Percentiles rank a stretch among this genome's conserved stretches.
These are phyloP conservation scores for Penicillium sp. DNA, from an alignment of 2,329 filamentous ascomycete species.

Conservation along the genomic window DNA sequence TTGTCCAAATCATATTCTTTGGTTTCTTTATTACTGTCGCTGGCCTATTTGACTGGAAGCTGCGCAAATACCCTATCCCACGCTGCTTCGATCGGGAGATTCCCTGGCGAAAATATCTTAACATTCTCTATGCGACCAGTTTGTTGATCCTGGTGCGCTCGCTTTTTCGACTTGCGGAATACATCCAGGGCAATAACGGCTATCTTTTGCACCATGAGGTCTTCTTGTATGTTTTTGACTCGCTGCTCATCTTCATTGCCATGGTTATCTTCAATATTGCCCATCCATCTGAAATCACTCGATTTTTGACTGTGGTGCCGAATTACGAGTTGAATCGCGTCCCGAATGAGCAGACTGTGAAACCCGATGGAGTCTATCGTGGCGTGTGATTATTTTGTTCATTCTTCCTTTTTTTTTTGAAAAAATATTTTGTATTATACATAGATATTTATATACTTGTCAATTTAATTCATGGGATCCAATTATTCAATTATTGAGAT, in stretches of 20 bases:
- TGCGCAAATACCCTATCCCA: background rate
- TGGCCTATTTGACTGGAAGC: constrained; percentile 1
- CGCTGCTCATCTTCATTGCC: background rate
- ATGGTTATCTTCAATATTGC: background rate
- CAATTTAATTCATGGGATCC: background rate
- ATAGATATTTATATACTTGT: background rate
- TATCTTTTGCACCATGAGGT: background rate
- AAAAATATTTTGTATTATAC: background rate
- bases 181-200: background rate
- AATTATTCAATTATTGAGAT: background rate
- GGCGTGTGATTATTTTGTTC: background rate
- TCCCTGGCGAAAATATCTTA: background rate
- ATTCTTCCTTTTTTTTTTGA: background rate
- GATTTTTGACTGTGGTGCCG: background rate
- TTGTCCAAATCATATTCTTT: constrained; percentile 2
- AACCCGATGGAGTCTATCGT: background rate
- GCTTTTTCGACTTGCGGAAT: background rate
- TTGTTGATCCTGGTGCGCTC: background rate
- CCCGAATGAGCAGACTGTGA: background rate
- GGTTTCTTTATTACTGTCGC: background rate
- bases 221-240: background rate
- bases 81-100: background rate
- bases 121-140: background rate
- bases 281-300: background rate
- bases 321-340: background rate